Percentiles rank a stretch among this genome's conserved stretches.
phyloP scores from a whole-genome alignment of 257 asterid species.

The Eucommia ulmoides region DNA sequence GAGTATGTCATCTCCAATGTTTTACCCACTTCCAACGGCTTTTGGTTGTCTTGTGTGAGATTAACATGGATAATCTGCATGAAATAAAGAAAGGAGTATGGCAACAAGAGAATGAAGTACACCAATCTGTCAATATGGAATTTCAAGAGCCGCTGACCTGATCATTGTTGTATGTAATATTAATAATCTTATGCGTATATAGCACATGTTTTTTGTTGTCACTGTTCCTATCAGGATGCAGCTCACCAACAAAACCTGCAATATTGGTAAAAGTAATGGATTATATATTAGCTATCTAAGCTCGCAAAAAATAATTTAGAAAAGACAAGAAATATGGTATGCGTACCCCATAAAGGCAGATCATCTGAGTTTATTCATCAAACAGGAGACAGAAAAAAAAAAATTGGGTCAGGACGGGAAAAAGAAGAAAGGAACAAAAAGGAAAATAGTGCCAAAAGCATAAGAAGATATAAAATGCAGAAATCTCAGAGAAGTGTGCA shows the following conservation, averaged over 20 bases:
- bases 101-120: not conserved
- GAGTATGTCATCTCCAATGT: constrained; percentile 65
- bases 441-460: not conserved
- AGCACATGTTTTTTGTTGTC: constrained; percentile 25
- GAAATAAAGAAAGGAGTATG: not conserved
- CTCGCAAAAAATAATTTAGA: not conserved
- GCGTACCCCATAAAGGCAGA: constrained; percentile 43
- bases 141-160: constrained; percentile 31
- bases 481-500: no score
- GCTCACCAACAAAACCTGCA: constrained; percentile 16
- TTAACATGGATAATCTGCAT: constrained; percentile 66
- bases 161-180: constrained; percentile 49
- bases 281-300: not conserved
- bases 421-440: constrained; percentile 1
- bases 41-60: constrained; percentile 56
- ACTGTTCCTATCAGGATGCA: constrained; percentile 38
- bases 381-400: constrained; percentile 5
- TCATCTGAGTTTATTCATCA: constrained; percentile 56
- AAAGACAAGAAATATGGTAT: not conserved
- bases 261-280: not conserved
- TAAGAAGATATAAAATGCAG: not conserved
- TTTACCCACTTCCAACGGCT: constrained; percentile 23
- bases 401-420: constrained; percentile 12
- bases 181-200: constrained; percentile 30
- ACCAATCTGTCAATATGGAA: not conserved